These are phyloP conservation scores for Monascus purpureus DNA, from an alignment of 495 filamentous ascomycete genomes.

Conservation along the genomic window DNA sequence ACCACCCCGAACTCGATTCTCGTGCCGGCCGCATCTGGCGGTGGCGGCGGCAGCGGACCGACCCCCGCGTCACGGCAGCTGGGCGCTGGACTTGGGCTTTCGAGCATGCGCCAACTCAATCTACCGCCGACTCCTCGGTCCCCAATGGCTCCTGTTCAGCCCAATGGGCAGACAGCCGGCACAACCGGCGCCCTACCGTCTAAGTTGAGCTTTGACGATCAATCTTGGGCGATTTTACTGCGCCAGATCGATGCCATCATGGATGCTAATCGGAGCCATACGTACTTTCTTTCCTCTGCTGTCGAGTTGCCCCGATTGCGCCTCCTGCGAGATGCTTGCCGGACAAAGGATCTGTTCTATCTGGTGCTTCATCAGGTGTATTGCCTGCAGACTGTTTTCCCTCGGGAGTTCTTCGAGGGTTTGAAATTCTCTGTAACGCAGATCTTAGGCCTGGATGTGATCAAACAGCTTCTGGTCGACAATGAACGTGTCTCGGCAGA, in stretches of 20 bases:
- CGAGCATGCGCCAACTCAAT: not conserved
- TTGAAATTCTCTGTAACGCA: slow-evolving; percentile 8
- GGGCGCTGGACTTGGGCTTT: not conserved
- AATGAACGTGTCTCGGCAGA: slow-evolving; percentile 17
- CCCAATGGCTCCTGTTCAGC: not conserved
- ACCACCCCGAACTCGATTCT: slow-evolving; percentile 1
- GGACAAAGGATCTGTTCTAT: slow-evolving; percentile 44
- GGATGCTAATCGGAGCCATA: no score
- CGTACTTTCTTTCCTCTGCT: slow-evolving; percentile 6
- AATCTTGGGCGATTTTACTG: not conserved
- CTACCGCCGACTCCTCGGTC: not conserved
- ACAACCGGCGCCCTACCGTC: not conserved
- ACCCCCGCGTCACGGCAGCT: slow-evolving; percentile 1
- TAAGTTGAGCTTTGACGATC: not conserved
- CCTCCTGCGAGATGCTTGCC: slow-evolving; percentile 44
- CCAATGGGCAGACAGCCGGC: not conserved
- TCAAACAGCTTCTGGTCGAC: slow-evolving; percentile 20
- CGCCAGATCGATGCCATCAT: no score
- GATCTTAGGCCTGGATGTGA: slow-evolving; percentile 11
- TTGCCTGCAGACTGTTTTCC: slow-evolving; percentile 31
- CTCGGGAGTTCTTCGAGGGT: slow-evolving; percentile 7
- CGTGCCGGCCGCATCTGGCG: no score
- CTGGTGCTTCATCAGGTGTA: slow-evolving; percentile 55
- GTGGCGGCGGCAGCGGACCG: no score
- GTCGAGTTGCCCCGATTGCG: slow-evolving; percentile 39